Conservation (phyloP, 352 stramenopile genomes). For the Globisporangium takayamanum region DNA sequence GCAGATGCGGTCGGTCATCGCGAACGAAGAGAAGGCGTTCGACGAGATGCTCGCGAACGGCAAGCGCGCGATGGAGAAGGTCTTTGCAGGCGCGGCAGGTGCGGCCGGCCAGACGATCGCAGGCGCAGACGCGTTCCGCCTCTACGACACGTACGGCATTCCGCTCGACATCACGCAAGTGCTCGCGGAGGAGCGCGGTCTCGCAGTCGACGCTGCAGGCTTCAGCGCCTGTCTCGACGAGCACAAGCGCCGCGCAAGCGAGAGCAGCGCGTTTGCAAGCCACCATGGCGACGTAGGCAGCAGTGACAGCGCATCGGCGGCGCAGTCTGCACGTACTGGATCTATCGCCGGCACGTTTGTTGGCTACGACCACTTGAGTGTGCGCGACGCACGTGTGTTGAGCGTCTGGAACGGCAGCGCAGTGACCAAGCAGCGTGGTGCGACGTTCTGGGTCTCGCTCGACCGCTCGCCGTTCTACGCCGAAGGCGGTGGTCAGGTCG, state of each 20-base stretch:
- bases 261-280: constrained; percentile 32
- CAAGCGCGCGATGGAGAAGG: constrained; percentile 52
- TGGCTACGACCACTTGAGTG: constrained; percentile 46
- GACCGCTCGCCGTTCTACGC: constrained; percentile 70
- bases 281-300: constrained; percentile 12
- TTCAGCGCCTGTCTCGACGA: constrained; percentile 43
- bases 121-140: constrained; percentile 49
- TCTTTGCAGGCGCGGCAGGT: constrained; percentile 23
- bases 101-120: constrained; percentile 22
- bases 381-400: constrained; percentile 29
- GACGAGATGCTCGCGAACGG: constrained; percentile 65
- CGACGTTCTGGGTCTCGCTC: constrained; percentile 34
- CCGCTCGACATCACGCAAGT: constrained; percentile 71
- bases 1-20: constrained; percentile 62
- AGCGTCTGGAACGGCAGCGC: constrained; percentile 21
- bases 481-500: constrained; percentile 72
- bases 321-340: background rate
- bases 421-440: background rate
- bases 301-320: background rate
- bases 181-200: constrained; percentile 48
- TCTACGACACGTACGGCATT: constrained; percentile 80
- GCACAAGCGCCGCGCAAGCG: constrained; percentile 43
- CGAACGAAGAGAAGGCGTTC: constrained; percentile 69
- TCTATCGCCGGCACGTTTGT: constrained; percentile 30
- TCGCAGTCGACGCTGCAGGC: constrained; percentile 45